These are phyloP conservation scores for Neonectria neomacrospora DNA, from an alignment of 2,329 filamentous ascomycete genomes.

Conservation along the genomic window DNA sequence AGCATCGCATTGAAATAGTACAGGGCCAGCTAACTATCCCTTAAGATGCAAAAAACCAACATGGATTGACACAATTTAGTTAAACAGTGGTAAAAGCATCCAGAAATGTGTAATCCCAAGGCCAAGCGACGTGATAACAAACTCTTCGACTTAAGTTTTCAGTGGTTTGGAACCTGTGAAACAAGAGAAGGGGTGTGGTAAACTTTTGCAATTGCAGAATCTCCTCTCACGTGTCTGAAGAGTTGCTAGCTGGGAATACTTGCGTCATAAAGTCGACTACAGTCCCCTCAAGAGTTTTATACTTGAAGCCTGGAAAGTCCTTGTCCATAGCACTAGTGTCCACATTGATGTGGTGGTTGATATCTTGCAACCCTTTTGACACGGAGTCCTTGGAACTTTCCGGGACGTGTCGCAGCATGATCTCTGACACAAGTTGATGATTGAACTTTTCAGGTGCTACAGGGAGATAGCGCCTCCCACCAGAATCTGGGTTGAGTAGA, in stretches of 20 bases:
- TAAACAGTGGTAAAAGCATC: too few relatives aligned
- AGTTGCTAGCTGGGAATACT: background rate
- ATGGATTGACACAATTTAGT: too few relatives aligned
- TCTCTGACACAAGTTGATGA: slow-evolving; percentile 20
- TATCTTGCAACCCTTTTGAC: slow-evolving; percentile 2
- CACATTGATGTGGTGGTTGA: slow-evolving; percentile 11
- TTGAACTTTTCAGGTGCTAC: slow-evolving; percentile 27
- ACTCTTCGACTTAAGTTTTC: too few relatives aligned
- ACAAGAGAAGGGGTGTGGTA: too few relatives aligned
- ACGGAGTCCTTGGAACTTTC: background rate
- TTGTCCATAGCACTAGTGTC: background rate
- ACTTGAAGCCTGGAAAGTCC: slow-evolving; percentile 17
- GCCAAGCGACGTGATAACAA: too few relatives aligned
- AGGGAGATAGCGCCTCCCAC: slow-evolving; percentile 21
- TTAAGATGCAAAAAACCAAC: background rate
- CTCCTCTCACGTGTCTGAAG: background rate
- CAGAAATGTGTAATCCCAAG: too few relatives aligned
- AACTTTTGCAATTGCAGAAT: too few relatives aligned
- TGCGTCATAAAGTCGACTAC: slow-evolving; percentile 15
- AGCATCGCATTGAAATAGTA: background rate
- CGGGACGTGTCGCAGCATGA: slow-evolving; percentile 1
- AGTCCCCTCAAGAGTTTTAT: slow-evolving; percentile 1
- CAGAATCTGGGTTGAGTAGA: background rate
- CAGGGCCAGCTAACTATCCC: background rate
- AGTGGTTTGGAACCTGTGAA: too few relatives aligned